Base-by-base conservation (phyloP, 2,329 filamentous ascomycete genomes). In the Monilinia fructicola region DNA sequence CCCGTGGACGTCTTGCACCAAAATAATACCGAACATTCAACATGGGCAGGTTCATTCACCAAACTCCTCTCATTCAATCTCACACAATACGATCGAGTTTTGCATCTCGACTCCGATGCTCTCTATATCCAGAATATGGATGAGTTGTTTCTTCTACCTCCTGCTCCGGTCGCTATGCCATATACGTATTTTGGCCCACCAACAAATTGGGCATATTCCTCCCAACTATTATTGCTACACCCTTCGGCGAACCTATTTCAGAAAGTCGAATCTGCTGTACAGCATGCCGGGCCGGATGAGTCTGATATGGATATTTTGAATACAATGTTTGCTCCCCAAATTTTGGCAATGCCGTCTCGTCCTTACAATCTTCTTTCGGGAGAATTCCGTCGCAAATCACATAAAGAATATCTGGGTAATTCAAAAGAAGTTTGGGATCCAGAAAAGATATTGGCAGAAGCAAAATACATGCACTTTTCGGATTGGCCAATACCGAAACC, bases 401-500 rank as follows among this genome's bases (percentile, higher is more conserved):
- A 88, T 71, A 71, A 71, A 0, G 75, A 76, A 2, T 88, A 84
- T 69, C 72, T 87, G 3, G 83, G 83, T 1, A 56, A 64, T 54
- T 79, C 78, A 65, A 73, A 79, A 7, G 80, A 83, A 69, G 72
- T 69, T 26, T 88, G 85, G 85, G 81, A 87, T 71, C 78, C 85
- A 0, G 81, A 86, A 31, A 77, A 75, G 35, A 78, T 79, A 0
- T 72, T 83, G 38, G 74, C 77, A 5, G 82, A 86, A 70, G 83
- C 85, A 3, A 86, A 85, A 67, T 77, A 86, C 3, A 78, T 88
- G 11, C 85, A 87, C 73, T 88, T 87, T 73, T 84, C 81, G 31
- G 86, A 88, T 73, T 85, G 83, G 82, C 85, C 85, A 1, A 70
- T 87, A 54, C 85, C 85, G 1, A 87, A 87, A 70, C 85, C 85